A percentile compares a stretch with the other conserved stretches of the same genome.
phyloP scores from a whole-genome alignment of 768 basidiomycete species.

The Leccinum obscurum region DNA sequence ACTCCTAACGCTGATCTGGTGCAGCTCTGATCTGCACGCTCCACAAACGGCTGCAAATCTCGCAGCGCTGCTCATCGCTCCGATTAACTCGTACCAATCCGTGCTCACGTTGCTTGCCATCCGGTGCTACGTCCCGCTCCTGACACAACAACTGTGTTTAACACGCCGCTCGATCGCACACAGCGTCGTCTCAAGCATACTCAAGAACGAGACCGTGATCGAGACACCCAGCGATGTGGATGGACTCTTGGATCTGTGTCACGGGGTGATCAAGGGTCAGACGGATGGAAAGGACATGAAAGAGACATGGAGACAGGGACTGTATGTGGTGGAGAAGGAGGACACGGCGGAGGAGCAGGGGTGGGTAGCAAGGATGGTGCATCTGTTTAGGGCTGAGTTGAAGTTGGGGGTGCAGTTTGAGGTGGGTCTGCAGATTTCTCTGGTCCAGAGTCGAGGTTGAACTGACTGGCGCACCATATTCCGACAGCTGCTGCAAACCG shows the following conservation, averaged over 20 bases:
- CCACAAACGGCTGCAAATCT: conserved; percentile 87
- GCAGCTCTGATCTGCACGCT: conserved; percentile 88
- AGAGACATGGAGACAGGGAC: conserved; percentile 56
- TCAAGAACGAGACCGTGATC: conserved; percentile 96
- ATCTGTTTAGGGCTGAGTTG: conserved; percentile 58
- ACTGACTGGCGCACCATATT: neutral
- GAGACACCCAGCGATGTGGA: conserved; percentile 93
- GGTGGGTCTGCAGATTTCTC: conserved; percentile 38
- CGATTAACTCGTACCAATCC: conserved; percentile 95
- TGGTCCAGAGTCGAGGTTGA: neutral
- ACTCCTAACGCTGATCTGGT: neutral
- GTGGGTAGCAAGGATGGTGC: conserved; percentile 92
- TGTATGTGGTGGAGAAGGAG: conserved; percentile 70
- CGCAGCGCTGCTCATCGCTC: conserved; percentile 87
- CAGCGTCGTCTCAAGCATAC: conserved; percentile 88
- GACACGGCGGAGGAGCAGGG: conserved; percentile 99
- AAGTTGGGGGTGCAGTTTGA: conserved; percentile 81
- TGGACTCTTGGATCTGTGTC: conserved; percentile 88
- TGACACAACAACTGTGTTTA: conserved; percentile 85
- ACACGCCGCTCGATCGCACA: conserved; percentile 93
- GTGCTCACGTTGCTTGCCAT: conserved; percentile 97
- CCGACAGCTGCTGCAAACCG: conserved; percentile 81
- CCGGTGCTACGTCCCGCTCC: conserved; percentile 82
- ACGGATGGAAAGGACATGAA: conserved; percentile 47
- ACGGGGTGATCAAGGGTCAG: conserved; percentile 90